Percentiles rank a stretch among this genome's conserved stretches.
These are phyloP conservation scores for Sordariomycetes sp. DNA, from an alignment of 2,329 filamentous ascomycete genomes.

Conservation along the genomic window DNA sequence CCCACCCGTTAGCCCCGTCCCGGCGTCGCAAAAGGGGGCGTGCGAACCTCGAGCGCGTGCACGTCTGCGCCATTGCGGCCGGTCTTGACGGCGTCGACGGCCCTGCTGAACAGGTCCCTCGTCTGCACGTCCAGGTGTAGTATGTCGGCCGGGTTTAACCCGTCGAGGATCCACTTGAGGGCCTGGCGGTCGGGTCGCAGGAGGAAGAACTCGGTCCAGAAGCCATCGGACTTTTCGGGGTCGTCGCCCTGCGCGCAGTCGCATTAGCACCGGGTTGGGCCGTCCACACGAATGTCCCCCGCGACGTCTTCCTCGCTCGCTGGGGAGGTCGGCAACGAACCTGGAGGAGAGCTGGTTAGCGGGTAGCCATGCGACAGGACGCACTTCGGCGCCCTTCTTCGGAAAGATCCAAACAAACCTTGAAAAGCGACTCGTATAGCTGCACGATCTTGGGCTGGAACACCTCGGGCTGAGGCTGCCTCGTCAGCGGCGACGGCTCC, in stretches of 20 bases:
- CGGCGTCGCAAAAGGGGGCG: not conserved
- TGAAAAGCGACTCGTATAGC: slow-evolving; percentile 79
- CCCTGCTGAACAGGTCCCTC: slow-evolving; percentile 66
- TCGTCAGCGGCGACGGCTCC: slow-evolving; percentile 88
- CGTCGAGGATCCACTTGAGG: slow-evolving; percentile 57
- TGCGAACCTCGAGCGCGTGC: slow-evolving; percentile 74
- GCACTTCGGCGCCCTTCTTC: not conserved
- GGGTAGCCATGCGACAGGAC: not conserved
- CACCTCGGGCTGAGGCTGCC: slow-evolving; percentile 78
- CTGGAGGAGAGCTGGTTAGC: not conserved
- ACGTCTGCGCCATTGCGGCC: slow-evolving; percentile 43
- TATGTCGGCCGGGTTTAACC: slow-evolving; percentile 63
- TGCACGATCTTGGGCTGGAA: slow-evolving; percentile 92
- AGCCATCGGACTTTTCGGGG: slow-evolving; percentile 72
- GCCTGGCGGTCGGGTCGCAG: slow-evolving; percentile 65
- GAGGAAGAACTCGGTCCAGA: slow-evolving; percentile 95
- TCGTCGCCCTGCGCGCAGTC: slow-evolving; percentile 48
- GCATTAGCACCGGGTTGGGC: slow-evolving; percentile 9
- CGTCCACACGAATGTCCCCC: no score
- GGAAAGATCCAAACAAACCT: slow-evolving; percentile 29
- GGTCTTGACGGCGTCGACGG: slow-evolving; percentile 58
- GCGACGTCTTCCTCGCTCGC: not conserved
- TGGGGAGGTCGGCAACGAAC: not conserved
- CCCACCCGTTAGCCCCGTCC: slow-evolving; percentile 7
- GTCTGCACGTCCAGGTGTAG: slow-evolving; percentile 69